Evolutionary conservation across 805 yeast species (phyloP), one percentile per base, ranked within the genome.

Genomic region (Naumovozyma castellii): DNA sequence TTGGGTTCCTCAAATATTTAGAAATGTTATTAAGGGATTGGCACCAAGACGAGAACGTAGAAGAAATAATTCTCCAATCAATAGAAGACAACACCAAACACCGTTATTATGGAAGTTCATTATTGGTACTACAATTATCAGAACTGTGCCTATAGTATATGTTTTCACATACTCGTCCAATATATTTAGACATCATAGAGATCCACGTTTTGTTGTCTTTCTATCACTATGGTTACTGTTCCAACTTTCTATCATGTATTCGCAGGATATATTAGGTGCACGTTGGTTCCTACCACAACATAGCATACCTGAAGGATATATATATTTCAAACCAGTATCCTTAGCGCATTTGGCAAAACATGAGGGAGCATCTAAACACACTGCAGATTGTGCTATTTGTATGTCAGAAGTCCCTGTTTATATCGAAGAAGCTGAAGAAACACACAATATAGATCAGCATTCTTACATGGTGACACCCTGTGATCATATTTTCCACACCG

Each of bases 391-490:
- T 67, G 83, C 95, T 5, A 85, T 88, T 45, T 88, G 97, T 65
- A 87, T 88, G 95, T 76, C 71, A 39, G 75, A 75, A 9, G 73
- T 85, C n/a, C 54, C 61, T 1, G 50, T 59, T 2, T 50, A 54
- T 35, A 53, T 57, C 2, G 56, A 55, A 16, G 62, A 57, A n/a
- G 39, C 54, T 3, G 48, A 54, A 22, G 57, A 53, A 36, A 57
- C 64, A 1, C 61, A 58, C 34, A 48, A 47, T 3, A 78, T 78
- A 17, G 61, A 56, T 36, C 25, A 42, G 18, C 66, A 75, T 47
- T 61, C 66, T 10, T 81, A 79, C 52, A 81, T 84, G 92, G 75
- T 86, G 3, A 85, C 97, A 0, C 97, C 97, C 2, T 88, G 97
- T 60, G 70, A 78, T 32, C 97, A 88, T 58, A 76, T 86, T 8